Percentiles rank a stretch among this genome's conserved stretches.
These are phyloP conservation scores for Eudorina sp. DNA, from an alignment of 139 green algal genomes.

Conservation along the genomic window DNA sequence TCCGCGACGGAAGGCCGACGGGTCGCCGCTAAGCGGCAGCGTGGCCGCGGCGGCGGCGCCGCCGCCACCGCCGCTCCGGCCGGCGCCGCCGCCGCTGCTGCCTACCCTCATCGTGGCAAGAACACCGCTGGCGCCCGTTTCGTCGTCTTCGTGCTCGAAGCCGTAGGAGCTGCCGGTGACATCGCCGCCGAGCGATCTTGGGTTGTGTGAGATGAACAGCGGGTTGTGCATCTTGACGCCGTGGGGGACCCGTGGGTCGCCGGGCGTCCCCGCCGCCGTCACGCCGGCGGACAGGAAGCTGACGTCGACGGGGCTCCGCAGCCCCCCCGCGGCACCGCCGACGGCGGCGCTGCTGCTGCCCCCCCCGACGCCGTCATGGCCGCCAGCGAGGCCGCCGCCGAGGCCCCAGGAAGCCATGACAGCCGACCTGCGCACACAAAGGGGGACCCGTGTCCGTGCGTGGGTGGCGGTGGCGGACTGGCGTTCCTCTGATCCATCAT, in stretches of 20 bases:
- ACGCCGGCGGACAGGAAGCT: not conserved
- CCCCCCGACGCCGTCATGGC: not conserved
- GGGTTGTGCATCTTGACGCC: slow-evolving; percentile 44
- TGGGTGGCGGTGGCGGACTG: too few species aligned
- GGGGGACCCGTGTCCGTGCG: too few species aligned
- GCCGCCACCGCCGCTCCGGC: not conserved
- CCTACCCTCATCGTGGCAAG: too few species aligned
- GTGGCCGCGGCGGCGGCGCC: too few species aligned
- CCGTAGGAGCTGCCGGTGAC: slow-evolving; percentile 1
- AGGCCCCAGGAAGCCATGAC: not conserved
- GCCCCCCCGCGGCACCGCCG: not conserved
- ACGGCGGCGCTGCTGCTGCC: not conserved
- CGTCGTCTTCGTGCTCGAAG: not conserved
- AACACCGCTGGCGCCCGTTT: not conserved
- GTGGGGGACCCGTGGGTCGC: not conserved
- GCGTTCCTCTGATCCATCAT: too few species aligned
- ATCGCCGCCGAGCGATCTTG: not conserved
- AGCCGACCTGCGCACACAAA: not conserved
- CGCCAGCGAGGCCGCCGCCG: not conserved
- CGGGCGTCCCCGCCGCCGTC: not conserved
- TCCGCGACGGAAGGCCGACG: too few species aligned
- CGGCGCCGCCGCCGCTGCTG: not conserved
- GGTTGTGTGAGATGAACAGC: slow-evolving; percentile 13
- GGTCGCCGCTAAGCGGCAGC: too few species aligned
- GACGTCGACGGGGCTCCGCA: not conserved